Conservation (phyloP, 495 filamentous ascomycete species). For the Lophiotrema nucula region DNA sequence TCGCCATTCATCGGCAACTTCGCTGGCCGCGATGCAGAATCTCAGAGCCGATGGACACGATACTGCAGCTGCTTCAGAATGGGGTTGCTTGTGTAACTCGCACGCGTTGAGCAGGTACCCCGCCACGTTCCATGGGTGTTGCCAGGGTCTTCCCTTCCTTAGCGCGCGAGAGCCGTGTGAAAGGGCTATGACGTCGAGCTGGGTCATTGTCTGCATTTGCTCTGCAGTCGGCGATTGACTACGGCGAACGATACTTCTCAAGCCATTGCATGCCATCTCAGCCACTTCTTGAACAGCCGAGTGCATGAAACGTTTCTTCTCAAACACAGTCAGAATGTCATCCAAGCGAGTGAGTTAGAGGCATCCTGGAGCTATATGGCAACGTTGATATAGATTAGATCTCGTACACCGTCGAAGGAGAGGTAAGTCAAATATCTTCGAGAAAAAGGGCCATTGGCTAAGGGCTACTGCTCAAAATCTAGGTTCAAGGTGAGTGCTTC, state of each 20-base stretch:
- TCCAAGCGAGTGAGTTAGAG: conserved; percentile 23
- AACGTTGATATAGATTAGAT: conserved; percentile 32
- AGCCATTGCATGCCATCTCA: neutral
- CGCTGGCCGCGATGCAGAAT: too few species aligned
- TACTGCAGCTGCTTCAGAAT: neutral
- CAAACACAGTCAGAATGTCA: conserved; percentile 26
- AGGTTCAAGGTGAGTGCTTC: conserved; percentile 37
- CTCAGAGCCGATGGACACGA: too few species aligned
- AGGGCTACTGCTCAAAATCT: too few species aligned
- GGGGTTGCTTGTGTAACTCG: neutral
- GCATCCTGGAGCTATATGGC: neutral
- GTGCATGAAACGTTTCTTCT: conserved; percentile 8
- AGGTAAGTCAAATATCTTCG: too few species aligned
- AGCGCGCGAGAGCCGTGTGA: too few species aligned
- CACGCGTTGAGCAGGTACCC: neutral
- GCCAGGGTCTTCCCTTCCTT: too few species aligned
- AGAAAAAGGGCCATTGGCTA: too few species aligned
- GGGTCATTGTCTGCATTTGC: neutral
- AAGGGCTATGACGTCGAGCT: too few species aligned
- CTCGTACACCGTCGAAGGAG: conserved; percentile 41
- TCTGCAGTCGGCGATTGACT: too few species aligned
- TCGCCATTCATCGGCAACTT: too few species aligned
- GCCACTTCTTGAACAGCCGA: neutral
- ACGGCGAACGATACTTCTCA: neutral
- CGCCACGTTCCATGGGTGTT: neutral